Evolutionary conservation across 768 basidiomycete species (phyloP).

Genomic region (Paxillus involutus): DNA sequence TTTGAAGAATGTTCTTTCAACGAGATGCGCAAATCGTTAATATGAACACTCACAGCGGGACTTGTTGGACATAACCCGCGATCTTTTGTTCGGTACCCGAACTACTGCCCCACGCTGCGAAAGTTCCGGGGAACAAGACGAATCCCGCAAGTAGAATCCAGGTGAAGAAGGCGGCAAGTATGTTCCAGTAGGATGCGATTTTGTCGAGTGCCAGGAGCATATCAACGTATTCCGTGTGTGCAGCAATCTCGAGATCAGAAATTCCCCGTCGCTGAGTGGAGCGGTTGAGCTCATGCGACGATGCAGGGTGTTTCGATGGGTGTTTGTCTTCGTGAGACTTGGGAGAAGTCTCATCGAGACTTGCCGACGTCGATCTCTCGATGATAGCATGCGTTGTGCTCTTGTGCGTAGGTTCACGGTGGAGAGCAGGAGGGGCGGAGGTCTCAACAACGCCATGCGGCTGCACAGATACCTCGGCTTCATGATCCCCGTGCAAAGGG

Average conservation of each 20-base stretch:
- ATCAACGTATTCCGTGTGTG: constrained; percentile 48
- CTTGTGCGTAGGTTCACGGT: background rate
- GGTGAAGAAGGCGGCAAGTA: constrained; percentile 52
- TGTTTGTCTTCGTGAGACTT: background rate
- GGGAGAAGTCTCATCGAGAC: background rate
- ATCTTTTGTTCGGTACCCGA: constrained; percentile 30
- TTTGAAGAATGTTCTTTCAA: constrained; percentile 10
- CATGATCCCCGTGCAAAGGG: background rate
- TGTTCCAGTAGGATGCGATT: constrained; percentile 44
- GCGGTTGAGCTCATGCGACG: background rate
- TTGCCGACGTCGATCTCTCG: background rate
- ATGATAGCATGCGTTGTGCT: background rate
- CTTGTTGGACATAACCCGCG: constrained; percentile 35
- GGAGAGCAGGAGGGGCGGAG: background rate
- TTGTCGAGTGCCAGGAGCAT: constrained; percentile 54
- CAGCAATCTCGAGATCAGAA: background rate
- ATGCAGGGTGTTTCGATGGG: background rate
- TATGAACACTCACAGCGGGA: constrained; percentile 39
- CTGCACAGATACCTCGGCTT: background rate
- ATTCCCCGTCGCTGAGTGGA: background rate
- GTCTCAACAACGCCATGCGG: background rate
- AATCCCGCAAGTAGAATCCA: constrained; percentile 58
- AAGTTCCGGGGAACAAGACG: constrained; percentile 55
- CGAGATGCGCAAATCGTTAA: background rate
- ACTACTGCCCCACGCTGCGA: constrained; percentile 38